phyloP scores from a whole-genome alignment of 202 grass and related monocot genomes.

The Bolboschoenoplectus hybrid region DNA sequence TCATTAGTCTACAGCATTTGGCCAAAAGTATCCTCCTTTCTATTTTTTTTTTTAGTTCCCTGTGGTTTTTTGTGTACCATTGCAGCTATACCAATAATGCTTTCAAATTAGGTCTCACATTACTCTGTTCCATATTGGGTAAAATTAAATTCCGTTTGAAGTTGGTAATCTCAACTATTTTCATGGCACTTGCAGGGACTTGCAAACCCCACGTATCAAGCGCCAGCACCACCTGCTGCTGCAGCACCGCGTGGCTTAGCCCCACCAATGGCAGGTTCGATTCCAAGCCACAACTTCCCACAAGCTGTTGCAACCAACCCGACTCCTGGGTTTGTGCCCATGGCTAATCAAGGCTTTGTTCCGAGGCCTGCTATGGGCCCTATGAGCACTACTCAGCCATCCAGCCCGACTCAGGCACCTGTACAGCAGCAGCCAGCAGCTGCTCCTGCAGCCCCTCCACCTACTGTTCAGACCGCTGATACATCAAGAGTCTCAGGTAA shows the following conservation, averaged over 20 bases:
- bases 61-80: not conserved
- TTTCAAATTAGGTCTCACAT: not conserved
- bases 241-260: conserved; percentile 47
- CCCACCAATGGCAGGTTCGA: conserved; percentile 52
- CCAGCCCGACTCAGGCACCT: conserved; percentile 68
- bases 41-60: not conserved
- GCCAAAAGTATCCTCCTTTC: not conserved
- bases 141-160: not conserved
- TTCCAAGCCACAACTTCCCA: conserved; percentile 58
- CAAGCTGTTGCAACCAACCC: conserved; percentile 54
- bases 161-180: not conserved
- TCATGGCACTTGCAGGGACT: conserved; percentile 36
- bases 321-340: conserved; percentile 62
- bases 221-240: conserved; percentile 47
- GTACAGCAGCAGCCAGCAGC: conserved; percentile 46
- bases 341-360: conserved; percentile 66
- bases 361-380: conserved; percentile 30
- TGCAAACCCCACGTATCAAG: conserved; percentile 49
- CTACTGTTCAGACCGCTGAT: conserved; percentile 87
- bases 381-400: conserved; percentile 73
- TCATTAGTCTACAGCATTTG: not conserved
- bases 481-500: conserved; percentile 93
- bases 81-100: not conserved
- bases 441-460: conserved; percentile 68
- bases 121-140: not conserved